Evolutionary conservation across 2,329 filamentous ascomycete species (phyloP).

Genomic region (Fusarium foetens): DNA sequence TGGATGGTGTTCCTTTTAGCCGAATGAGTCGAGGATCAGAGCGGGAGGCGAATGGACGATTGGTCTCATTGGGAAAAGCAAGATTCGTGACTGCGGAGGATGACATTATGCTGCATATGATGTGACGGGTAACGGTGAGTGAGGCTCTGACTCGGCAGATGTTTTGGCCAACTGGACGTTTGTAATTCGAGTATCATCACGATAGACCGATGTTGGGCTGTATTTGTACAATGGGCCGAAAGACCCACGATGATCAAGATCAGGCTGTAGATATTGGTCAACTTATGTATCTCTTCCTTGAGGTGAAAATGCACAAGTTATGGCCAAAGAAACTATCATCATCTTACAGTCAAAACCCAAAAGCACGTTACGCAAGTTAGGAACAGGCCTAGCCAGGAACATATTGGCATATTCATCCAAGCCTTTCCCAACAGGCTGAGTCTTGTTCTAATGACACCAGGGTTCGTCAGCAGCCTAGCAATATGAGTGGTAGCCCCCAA

Average conservation of each 20-base stretch:
- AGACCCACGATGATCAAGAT: not conserved
- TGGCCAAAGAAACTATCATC: not conserved
- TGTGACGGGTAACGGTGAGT: constrained; percentile 12
- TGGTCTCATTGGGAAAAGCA: not conserved
- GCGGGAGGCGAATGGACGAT: constrained; percentile 18
- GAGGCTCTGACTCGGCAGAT: constrained; percentile 29
- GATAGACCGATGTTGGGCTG: not conserved
- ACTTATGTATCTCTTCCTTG: not conserved
- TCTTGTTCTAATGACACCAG: not conserved
- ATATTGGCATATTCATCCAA: not conserved
- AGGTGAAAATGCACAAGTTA: not conserved
- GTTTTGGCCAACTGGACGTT: constrained; percentile 8
- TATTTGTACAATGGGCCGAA: constrained; percentile 1
- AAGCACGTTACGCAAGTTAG: constrained; percentile 24
- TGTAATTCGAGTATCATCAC: not conserved
- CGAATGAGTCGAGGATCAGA: constrained; percentile 5
- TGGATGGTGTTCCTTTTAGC: constrained; percentile 6
- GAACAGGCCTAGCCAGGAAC: constrained; percentile 34
- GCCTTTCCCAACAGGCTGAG: not conserved
- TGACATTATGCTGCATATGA: constrained; percentile 32
- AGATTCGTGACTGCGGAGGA: constrained; percentile 8
- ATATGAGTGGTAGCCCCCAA: not conserved
- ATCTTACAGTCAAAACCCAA: constrained; percentile 1
- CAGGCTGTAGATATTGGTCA: not conserved
- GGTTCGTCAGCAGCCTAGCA: not conserved